Evolutionary conservation across 2,329 filamentous ascomycete genomes (phyloP).

Genomic region (Ceratocystis ficicola): DNA sequence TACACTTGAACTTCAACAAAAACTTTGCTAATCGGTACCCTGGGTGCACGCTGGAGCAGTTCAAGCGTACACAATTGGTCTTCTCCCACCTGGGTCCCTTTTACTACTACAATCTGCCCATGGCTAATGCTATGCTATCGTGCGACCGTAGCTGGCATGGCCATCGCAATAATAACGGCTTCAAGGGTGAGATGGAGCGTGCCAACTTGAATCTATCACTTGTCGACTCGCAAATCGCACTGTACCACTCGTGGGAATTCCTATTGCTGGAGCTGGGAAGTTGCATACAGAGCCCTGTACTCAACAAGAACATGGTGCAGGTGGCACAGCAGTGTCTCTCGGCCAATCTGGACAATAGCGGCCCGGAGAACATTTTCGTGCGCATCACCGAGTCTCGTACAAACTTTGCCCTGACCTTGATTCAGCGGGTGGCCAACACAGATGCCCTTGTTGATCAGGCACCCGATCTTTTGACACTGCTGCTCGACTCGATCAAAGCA

Average conservation of each 20-base stretch:
- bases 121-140: conserved; percentile 62
- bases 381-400: conserved; percentile 63
- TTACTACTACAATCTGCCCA: conserved; percentile 73
- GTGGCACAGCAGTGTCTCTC: conserved; percentile 66
- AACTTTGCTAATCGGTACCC: conserved; percentile 73
- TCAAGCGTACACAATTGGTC: conserved; percentile 63
- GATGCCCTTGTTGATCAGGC: conserved; percentile 40
- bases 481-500: conserved; percentile 42
- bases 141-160: conserved; percentile 71
- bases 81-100: conserved; percentile 55
- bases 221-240: conserved; percentile 78
- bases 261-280: conserved; percentile 72
- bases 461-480: conserved; percentile 38
- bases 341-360: conserved; percentile 60
- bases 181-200: conserved; percentile 66
- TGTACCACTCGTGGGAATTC: conserved; percentile 83
- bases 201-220: conserved; percentile 86
- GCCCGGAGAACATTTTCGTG: conserved; percentile 70
- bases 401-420: conserved; percentile 67
- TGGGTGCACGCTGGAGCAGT: conserved; percentile 59
- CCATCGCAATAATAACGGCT: conserved; percentile 52
- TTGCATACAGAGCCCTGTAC: conserved; percentile 39
- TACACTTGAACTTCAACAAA: conserved; percentile 72
- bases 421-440: conserved; percentile 62
- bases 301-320: conserved; percentile 59